These are phyloP conservation scores for Colletotrichum magnum DNA, from an alignment of 2,329 filamentous ascomycete species.

Conservation along the genomic window DNA sequence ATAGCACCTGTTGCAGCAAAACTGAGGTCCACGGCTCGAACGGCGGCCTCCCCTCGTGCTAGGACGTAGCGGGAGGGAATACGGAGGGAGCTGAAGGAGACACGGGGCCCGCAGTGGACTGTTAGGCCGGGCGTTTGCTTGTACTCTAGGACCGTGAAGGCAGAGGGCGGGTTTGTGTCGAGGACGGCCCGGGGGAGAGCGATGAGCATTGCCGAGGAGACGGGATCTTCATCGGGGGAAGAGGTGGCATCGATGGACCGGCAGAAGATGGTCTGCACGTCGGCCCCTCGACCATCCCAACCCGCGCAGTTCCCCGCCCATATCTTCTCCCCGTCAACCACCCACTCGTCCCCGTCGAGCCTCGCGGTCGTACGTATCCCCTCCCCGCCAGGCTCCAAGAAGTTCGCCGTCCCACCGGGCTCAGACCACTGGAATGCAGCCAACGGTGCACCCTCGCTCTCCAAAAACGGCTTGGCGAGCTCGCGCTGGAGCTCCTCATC, in stretches of 20 bases:
- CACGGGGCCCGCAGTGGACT: slow-evolving; percentile 64
- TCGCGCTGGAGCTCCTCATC: slow-evolving; percentile 51
- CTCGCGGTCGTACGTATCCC: slow-evolving; percentile 65
- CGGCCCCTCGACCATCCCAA: slow-evolving; percentile 67
- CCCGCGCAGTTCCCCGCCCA: slow-evolving; percentile 69
- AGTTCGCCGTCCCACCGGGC: slow-evolving; percentile 66
- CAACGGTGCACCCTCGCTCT: slow-evolving; percentile 59
- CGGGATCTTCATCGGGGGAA: slow-evolving; percentile 43
- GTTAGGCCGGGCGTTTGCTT: slow-evolving; percentile 61
- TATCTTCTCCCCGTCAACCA: slow-evolving; percentile 69
- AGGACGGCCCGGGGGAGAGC: slow-evolving; percentile 64
- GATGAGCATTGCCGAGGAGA: slow-evolving; percentile 60
- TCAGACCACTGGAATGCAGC: slow-evolving; percentile 67
- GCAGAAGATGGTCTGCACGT: slow-evolving; percentile 67
- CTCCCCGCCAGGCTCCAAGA: slow-evolving; percentile 61
- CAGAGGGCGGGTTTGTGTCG: slow-evolving; percentile 55
- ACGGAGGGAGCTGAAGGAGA: slow-evolving; percentile 61
- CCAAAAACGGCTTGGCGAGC: slow-evolving; percentile 64
- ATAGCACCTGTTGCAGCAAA: slow-evolving; percentile 62
- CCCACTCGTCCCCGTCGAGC: slow-evolving; percentile 63
- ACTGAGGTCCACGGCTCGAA: slow-evolving; percentile 56
- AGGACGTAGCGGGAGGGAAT: slow-evolving; percentile 64
- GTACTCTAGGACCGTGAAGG: slow-evolving; percentile 63
- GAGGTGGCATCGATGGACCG: slow-evolving; percentile 51
- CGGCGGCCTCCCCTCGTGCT: slow-evolving; percentile 56